phyloP scores from a whole-genome alignment of 257 asterid genomes.

The Nicotiana sylvestris region DNA sequence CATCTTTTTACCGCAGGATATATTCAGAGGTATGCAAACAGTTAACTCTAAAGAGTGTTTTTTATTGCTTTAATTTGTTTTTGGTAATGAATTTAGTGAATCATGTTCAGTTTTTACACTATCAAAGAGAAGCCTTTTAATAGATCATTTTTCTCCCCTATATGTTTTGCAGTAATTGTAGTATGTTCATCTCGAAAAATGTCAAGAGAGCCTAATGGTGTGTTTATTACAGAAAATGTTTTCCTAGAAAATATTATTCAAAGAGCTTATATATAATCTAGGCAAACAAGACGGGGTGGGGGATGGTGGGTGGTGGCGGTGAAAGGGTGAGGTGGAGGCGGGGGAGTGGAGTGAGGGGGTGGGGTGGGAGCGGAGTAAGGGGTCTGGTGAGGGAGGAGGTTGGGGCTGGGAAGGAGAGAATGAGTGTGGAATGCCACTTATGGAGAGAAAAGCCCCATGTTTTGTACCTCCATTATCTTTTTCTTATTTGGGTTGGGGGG shows the following conservation, averaged over 20 bases:
- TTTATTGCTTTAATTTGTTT: background rate
- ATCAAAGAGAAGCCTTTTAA: background rate
- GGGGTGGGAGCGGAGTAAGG: too few relatives aligned
- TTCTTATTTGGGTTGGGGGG: background rate
- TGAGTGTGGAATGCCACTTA: too few relatives aligned
- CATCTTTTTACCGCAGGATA: constrained; percentile 56
- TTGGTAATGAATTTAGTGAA: background rate
- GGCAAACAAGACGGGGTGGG: too few relatives aligned
- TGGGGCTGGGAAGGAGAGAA: too few relatives aligned
- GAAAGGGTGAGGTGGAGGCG: too few relatives aligned
- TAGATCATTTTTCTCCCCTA: too few relatives aligned
- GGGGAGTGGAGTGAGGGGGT: too few relatives aligned
- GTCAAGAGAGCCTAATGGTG: background rate
- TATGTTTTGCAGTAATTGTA: background rate
- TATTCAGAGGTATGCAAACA: constrained; percentile 54
- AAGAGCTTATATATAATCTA: too few relatives aligned
- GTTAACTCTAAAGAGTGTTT: background rate
- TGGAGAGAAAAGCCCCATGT: background rate
- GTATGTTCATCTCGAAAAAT: background rate
- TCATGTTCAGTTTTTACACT: background rate
- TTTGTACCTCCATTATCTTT: background rate
- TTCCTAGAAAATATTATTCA: too few relatives aligned
- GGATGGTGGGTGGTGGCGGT: too few relatives aligned
- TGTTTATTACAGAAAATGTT: too few relatives aligned
- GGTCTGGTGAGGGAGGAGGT: too few relatives aligned